Evolutionary conservation across 2,329 filamentous ascomycete species (phyloP).

Genomic region (Ascochyta fabae): DNA sequence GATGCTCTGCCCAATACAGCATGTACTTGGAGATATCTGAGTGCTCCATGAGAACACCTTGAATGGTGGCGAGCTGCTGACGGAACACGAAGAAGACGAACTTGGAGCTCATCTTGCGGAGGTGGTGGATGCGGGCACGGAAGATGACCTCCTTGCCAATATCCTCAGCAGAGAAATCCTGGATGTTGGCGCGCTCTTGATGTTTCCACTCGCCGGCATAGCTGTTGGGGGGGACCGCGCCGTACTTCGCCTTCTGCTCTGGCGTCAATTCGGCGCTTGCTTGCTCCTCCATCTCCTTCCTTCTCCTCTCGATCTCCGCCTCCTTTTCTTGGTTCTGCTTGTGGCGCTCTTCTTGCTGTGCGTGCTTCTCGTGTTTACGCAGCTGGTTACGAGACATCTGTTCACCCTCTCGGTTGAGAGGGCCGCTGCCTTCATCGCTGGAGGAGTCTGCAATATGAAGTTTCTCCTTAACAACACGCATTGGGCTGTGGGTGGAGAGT

Average conservation of each 20-base stretch:
- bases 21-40: constrained; percentile 73
- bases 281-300: constrained; percentile 55
- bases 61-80: constrained; percentile 81
- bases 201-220: constrained; percentile 60
- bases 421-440: constrained; percentile 44
- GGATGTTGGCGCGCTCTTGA: constrained; percentile 57
- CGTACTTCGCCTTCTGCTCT: constrained; percentile 66
- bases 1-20: constrained; percentile 85
- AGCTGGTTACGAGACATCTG: constrained; percentile 58
- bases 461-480: constrained; percentile 50
- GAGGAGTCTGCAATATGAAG: constrained; percentile 44
- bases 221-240: constrained; percentile 63
- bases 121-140: constrained; percentile 76
- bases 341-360: constrained; percentile 53
- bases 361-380: constrained; percentile 56
- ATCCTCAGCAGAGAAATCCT: constrained; percentile 59
- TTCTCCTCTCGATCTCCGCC: constrained; percentile 55
- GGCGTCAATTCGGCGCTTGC: constrained; percentile 62
- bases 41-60: constrained; percentile 76
- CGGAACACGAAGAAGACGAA: constrained; percentile 87
- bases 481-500: constrained; percentile 44
- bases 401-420: constrained; percentile 58
- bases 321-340: constrained; percentile 54
- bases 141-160: constrained; percentile 69
- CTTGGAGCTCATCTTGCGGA: constrained; percentile 80